A percentile compares a stretch with the other conserved stretches of the same genome.
phyloP scores from a whole-genome alignment of 164 flowering plant species.

The Macadamia tetraphylla region DNA sequence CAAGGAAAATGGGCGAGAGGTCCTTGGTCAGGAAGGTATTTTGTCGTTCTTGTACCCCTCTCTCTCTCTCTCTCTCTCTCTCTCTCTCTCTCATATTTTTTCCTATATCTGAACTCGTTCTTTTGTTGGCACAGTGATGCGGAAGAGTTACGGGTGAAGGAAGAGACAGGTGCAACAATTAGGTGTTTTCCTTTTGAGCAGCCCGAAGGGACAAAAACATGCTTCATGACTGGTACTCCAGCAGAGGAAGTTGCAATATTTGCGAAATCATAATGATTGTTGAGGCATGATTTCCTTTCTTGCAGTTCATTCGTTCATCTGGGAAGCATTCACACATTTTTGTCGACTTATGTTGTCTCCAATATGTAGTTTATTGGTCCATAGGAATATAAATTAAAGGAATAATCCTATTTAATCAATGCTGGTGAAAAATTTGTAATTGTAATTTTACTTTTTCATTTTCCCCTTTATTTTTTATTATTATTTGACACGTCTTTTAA shows the following conservation, averaged over 20 bases:
- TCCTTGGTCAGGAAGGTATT: slow-evolving; percentile 86
- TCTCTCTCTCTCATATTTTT: not conserved
- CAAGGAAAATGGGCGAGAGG: slow-evolving; percentile 89
- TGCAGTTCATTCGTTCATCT: too few species aligned
- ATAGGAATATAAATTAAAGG: too few species aligned
- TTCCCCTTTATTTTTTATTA: too few species aligned
- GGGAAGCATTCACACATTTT: too few species aligned
- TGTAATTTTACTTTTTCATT: too few species aligned
- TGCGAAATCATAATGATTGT: slow-evolving; percentile 61
- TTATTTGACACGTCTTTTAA: too few species aligned
- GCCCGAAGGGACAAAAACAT: slow-evolving; percentile 55
- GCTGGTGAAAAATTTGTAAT: too few species aligned
- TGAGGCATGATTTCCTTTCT: not conserved
- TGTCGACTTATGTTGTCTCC: too few species aligned
- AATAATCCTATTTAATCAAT: too few species aligned
- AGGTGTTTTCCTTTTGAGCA: slow-evolving; percentile 93
- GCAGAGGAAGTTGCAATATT: slow-evolving; percentile 84
- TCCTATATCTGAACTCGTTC: not conserved
- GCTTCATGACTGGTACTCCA: slow-evolving; percentile 79
- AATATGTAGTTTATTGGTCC: too few species aligned
- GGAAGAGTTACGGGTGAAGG: slow-evolving; percentile 78
- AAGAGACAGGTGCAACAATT: slow-evolving; percentile 91
- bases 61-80: too few species aligned
- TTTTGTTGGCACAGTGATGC: slow-evolving; percentile 43
- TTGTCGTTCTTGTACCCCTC: not conserved